Base-by-base conservation (phyloP, 352 stramenopile species). In the Peronospora tabacina region DNA sequence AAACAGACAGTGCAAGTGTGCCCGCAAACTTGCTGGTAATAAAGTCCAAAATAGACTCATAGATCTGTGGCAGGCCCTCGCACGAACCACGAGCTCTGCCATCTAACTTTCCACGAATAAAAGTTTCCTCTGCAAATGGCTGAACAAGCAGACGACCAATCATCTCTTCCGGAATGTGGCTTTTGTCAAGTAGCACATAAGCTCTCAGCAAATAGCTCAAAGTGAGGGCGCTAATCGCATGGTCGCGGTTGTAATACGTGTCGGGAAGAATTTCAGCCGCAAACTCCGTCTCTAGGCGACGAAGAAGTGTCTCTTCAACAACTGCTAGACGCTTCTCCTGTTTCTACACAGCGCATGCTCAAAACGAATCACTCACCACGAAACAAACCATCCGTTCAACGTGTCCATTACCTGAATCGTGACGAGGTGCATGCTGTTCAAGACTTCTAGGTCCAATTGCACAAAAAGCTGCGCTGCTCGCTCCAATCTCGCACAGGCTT, bases 231-330 rank as follows among this genome's bases (percentile, higher is more conserved):
- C 69, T 91, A 43, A 94, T 82, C 0, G 66, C 9, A 36, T 90
- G 83, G 29, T 92, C 81, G 2, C 82, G 79, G 39, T 78, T 78
- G 62, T 94, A 94, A 35, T 93, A 93, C 9, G 80, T 90, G 50
- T 94, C 83, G 0, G 83, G 83, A 11, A 91, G 83, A 29, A 94
- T 86, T 49, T 94, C 81, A 8, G 83, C 90, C 24, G 79, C 70
- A 32, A 94, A 84, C 49, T 94, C 83, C 1, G 83, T 88, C 60
- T 94, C 81, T 5, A 91, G 61, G n/a, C 75, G 71, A 16, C 66
- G 65, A 19, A 88, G 44, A 24, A 91, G 56, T 24, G 74, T 80
- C 52, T 89, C 76, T 68, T 91, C 81, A 43, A 88, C 74, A 15
- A 66, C 58, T 0, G 66, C 65, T 12, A 90, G 60, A 3, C 77